Evolutionary conservation across 805 yeast species (phyloP).

Genomic region (Ogataea allantospora): DNA sequence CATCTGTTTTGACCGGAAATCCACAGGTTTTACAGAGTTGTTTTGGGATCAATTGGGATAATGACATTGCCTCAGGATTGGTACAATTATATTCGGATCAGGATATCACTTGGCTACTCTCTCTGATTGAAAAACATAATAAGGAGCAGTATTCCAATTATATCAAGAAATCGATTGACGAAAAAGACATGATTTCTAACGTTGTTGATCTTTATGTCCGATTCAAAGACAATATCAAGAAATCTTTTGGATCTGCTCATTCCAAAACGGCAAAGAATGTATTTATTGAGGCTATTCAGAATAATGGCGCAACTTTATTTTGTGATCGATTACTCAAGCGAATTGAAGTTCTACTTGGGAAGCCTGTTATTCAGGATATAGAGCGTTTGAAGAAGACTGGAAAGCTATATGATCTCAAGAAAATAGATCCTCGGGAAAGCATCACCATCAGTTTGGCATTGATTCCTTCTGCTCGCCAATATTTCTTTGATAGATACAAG

Average conservation of each 20-base stretch:
- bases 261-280: neutral
- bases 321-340: constrained; percentile 15
- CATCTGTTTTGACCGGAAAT: constrained; percentile 3
- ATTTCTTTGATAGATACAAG: constrained; percentile 24
- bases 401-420: neutral
- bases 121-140: neutral
- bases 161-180: neutral
- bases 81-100: neutral
- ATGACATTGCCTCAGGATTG: neutral
- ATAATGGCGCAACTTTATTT: constrained; percentile 10
- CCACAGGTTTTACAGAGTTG: constrained; percentile 1
- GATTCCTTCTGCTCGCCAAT: constrained; percentile 20
- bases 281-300: constrained; percentile 1
- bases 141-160: neutral
- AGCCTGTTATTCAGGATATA: constrained; percentile 1
- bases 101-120: constrained; percentile 1
- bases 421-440: neutral
- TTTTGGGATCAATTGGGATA: constrained; percentile 4
- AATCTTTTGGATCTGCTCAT: neutral
- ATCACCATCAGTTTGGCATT: constrained; percentile 12
- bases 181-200: neutral
- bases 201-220: neutral
- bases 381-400: neutral
- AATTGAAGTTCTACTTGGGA: constrained; percentile 12
- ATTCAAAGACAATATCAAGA: neutral